These are phyloP conservation scores for Podila epicladia DNA, from an alignment of 192 early-diverging fungal genomes.

Conservation along the genomic window DNA sequence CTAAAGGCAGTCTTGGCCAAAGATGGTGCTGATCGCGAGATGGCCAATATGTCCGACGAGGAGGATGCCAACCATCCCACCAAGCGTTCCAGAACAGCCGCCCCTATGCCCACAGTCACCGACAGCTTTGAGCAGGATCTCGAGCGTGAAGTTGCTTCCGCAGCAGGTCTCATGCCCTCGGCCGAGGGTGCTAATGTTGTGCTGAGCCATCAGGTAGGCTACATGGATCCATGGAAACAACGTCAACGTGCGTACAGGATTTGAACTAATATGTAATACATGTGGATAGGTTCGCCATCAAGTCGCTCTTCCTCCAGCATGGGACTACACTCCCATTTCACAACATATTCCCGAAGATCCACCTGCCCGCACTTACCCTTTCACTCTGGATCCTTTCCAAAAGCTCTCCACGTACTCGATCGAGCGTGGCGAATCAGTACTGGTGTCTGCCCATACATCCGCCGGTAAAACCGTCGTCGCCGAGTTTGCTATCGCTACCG, in stretches of 20 bases:
- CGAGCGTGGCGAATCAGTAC: conserved; percentile 90
- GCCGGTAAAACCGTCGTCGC: conserved; percentile 99
- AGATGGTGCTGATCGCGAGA: conserved; percentile 32
- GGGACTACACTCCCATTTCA: conserved; percentile 87
- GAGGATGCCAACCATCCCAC: conserved; percentile 16
- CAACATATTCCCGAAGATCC: conserved; percentile 82
- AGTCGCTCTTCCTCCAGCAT: conserved; percentile 90
- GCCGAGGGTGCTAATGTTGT: conserved; percentile 53
- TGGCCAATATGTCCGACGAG: conserved; percentile 28
- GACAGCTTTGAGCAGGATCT: conserved; percentile 78
- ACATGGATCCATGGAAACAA: too few species aligned
- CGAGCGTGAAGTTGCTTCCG: conserved; percentile 71
- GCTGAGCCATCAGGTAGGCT: conserved; percentile 55
- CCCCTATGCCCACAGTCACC: conserved; percentile 64
- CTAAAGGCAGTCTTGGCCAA: conserved; percentile 6
- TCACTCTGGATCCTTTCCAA: conserved; percentile 97
- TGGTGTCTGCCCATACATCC: conserved; percentile 95
- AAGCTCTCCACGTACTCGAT: conserved; percentile 88
- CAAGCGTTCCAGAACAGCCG: conserved; percentile 5
- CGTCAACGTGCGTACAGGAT: too few species aligned
- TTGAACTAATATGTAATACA: neutral
- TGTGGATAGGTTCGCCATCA: conserved; percentile 87
- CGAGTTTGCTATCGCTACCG: conserved; percentile 97
- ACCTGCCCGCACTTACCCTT: conserved; percentile 90
- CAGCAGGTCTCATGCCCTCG: conserved; percentile 58